Conservation (phyloP, 345 rosid genomes). For the Dipteronia sinensis region DNA sequence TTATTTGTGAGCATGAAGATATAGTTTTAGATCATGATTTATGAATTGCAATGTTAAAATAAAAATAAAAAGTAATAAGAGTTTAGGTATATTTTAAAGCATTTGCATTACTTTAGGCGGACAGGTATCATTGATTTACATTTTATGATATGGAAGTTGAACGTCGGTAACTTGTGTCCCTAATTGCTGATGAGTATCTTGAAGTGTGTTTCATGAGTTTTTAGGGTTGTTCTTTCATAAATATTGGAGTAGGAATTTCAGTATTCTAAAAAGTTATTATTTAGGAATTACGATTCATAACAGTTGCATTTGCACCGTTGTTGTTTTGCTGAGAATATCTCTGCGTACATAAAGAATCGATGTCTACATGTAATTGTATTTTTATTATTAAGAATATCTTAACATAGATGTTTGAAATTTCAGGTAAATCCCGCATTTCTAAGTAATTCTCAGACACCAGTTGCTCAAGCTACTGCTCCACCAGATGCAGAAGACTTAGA, state of each 20-base stretch:
- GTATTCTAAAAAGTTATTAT: not conserved
- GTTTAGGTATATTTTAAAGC: not conserved
- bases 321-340: not conserved
- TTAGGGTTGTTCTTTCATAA: not conserved
- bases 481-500: conserved; percentile 58
- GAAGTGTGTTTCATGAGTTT: not conserved
- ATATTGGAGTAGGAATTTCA: not conserved
- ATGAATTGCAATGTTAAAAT: too few relatives aligned
- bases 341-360: not conserved
- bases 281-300: not conserved
- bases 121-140: not conserved
- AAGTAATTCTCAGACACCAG: conserved; percentile 37
- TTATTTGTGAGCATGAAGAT: not conserved
- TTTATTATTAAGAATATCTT: not conserved
- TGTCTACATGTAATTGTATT: not conserved
- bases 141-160: not conserved
- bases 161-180: not conserved
- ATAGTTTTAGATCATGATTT: not conserved
- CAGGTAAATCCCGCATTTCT: conserved; percentile 76
- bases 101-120: not conserved
- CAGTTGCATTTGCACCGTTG: not conserved
- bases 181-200: not conserved
- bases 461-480: conserved; percentile 70
- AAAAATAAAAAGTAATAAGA: not conserved
- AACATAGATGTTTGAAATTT: conserved; percentile 15